These are phyloP conservation scores for Calonectria pauciramosa DNA, from an alignment of 2,329 filamentous ascomycete species.

Conservation along the genomic window DNA sequence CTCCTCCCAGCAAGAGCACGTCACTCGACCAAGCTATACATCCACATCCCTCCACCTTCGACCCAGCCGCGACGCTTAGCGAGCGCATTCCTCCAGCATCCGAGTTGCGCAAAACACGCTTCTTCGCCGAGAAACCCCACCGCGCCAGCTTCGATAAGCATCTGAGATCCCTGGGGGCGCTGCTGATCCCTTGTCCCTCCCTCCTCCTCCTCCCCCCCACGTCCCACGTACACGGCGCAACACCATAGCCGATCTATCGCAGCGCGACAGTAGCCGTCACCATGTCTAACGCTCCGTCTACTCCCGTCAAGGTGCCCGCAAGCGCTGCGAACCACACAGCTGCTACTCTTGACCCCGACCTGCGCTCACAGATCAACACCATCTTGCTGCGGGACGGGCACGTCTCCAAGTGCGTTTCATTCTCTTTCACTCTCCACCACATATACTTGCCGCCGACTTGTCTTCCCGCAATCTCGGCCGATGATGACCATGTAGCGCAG, in stretches of 20 bases:
- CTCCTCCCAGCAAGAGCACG: not conserved
- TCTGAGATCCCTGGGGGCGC: not conserved
- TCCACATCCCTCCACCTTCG: not conserved
- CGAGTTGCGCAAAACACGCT: not conserved
- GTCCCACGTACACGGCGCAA: not conserved
- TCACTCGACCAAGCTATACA: not conserved
- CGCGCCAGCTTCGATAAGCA: not conserved
- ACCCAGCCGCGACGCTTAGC: not conserved
- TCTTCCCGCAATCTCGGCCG: not conserved
- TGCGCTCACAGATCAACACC: conserved; percentile 74
- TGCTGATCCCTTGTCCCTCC: not conserved
- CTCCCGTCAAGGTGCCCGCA: conserved; percentile 72
- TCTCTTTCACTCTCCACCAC: not conserved
- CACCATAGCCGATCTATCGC: not conserved
- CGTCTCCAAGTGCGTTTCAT: conserved; percentile 65
- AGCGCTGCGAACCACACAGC: conserved; percentile 72
- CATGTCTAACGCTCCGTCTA: conserved; percentile 64
- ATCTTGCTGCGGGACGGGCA: conserved; percentile 71
- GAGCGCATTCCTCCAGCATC: not conserved
- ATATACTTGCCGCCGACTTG: not conserved
- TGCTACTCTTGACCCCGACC: conserved; percentile 72
- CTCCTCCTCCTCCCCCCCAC: not conserved
- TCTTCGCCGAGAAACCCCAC: not conserved
- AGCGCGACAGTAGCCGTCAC: conserved; percentile 9
- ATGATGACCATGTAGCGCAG: not conserved